These are phyloP conservation scores for Cerioporus squamosus DNA, from an alignment of 1,284 basidiomycete species.

Conservation along the genomic window DNA sequence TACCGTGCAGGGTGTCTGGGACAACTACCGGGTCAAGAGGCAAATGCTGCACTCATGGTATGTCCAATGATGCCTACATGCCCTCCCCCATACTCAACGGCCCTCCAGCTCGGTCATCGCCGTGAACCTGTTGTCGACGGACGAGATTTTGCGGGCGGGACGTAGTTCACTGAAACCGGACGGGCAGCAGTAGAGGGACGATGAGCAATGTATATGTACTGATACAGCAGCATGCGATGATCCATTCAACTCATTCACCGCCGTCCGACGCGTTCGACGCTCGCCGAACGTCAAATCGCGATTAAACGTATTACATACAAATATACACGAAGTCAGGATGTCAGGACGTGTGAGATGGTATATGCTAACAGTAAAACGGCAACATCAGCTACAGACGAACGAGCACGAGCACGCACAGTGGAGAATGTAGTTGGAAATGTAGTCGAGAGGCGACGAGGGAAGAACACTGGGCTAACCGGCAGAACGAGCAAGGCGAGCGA, in stretches of 20 bases:
- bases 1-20: constrained; percentile 95
- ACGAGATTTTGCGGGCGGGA: constrained; percentile 95
- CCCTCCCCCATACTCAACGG: constrained; percentile 19
- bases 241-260: neutral
- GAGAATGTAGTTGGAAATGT: no score
- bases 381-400: neutral
- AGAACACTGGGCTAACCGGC: neutral
- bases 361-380: constrained; percentile 18
- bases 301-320: constrained; percentile 24
- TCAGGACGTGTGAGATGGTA: constrained; percentile 1
- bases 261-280: neutral
- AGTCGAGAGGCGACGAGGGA: constrained; percentile 1
- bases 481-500: constrained; percentile 10
- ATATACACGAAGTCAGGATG: constrained; percentile 9
- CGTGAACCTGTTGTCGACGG: constrained; percentile 92
- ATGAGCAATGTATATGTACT: constrained; percentile 18
- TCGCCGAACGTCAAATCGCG: constrained; percentile 9
- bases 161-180: constrained; percentile 87
- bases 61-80: constrained; percentile 30
- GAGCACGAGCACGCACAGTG: no score
- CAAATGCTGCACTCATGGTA: constrained; percentile 98
- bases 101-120: constrained; percentile 90
- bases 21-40: constrained; percentile 98
- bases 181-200: constrained; percentile 55
- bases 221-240: constrained; percentile 5